Evolutionary conservation across 2,329 filamentous ascomycete genomes (phyloP).

Genomic region (Fragosphaeria purpurea): DNA sequence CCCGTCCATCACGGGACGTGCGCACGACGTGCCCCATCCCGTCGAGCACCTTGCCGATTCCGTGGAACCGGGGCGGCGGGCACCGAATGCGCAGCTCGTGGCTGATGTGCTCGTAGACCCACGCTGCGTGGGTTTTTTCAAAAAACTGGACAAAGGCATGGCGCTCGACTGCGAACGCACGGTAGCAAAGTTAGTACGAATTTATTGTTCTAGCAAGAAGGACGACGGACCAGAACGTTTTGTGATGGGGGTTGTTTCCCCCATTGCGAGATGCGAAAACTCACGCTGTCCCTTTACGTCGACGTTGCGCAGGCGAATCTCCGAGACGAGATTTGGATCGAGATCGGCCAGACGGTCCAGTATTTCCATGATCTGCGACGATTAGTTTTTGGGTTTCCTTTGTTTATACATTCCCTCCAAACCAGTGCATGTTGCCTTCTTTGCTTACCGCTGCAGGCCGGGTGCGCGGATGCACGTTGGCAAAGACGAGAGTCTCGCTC

Average conservation of each 20-base stretch:
- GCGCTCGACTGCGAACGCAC: not conserved
- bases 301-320: conserved; percentile 1
- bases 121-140: not conserved
- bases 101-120: not conserved
- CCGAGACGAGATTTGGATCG: not conserved
- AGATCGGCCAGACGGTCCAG: not conserved
- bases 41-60: no score
- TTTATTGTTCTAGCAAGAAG: not conserved
- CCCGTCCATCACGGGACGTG: no score
- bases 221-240: no score
- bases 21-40: no score
- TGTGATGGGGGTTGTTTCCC: not conserved
- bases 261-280: not conserved
- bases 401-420: no score
- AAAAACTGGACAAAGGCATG: conserved; percentile 2
- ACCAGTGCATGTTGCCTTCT: no score
- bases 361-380: no score
- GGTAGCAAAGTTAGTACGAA: not conserved
- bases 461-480: no score
- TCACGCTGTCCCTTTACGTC: not conserved
- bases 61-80: not conserved
- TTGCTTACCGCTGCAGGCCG: no score
- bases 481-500: no score
- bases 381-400: no score
- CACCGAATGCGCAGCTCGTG: not conserved